Percentiles rank a stretch among this genome's conserved stretches.
These are phyloP conservation scores for Venturia asperata DNA, from an alignment of 2,329 filamentous ascomycete genomes.

Conservation along the genomic window DNA sequence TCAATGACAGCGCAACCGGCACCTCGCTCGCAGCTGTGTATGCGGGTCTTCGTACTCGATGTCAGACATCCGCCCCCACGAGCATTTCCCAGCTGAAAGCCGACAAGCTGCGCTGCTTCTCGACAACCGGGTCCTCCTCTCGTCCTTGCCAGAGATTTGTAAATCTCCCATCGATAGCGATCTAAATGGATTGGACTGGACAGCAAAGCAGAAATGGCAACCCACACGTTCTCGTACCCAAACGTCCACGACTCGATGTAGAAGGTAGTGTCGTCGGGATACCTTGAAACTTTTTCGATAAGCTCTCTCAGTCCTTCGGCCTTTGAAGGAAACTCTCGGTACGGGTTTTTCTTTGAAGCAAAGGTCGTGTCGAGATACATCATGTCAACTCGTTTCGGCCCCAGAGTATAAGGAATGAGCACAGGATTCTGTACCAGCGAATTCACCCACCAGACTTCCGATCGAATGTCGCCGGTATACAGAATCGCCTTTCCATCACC, in stretches of 20 bases:
- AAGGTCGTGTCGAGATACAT: conserved; percentile 90
- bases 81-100: conserved; percentile 68
- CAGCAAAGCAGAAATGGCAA: conserved; percentile 66
- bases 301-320: conserved; percentile 70
- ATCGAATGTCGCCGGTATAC: conserved; percentile 83
- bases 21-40: conserved; percentile 83
- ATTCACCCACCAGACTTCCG: conserved; percentile 81
- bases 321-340: conserved; percentile 54
- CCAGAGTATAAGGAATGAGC: conserved; percentile 62
- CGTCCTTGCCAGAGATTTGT: conserved; percentile 49
- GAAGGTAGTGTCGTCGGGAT: conserved; percentile 69
- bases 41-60: conserved; percentile 49
- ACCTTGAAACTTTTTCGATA: conserved; percentile 57
- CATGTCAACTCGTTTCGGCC: conserved; percentile 53
- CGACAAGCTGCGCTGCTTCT: conserved; percentile 62
- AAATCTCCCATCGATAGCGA: conserved; percentile 68
- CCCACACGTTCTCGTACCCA: conserved; percentile 88
- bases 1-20: conserved; percentile 50
- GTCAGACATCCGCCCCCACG: conserved; percentile 66
- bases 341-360: conserved; percentile 44
- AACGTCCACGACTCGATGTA: conserved; percentile 88
- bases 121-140: conserved; percentile 39
- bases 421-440: conserved; percentile 62
- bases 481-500: conserved; percentile 69
- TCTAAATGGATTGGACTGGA: conserved; percentile 73